Percentiles rank a stretch among this genome's conserved stretches.
Evolutionary conservation across 805 yeast species (phyloP).

Genomic region (Teunomyces tritomae): DNA sequence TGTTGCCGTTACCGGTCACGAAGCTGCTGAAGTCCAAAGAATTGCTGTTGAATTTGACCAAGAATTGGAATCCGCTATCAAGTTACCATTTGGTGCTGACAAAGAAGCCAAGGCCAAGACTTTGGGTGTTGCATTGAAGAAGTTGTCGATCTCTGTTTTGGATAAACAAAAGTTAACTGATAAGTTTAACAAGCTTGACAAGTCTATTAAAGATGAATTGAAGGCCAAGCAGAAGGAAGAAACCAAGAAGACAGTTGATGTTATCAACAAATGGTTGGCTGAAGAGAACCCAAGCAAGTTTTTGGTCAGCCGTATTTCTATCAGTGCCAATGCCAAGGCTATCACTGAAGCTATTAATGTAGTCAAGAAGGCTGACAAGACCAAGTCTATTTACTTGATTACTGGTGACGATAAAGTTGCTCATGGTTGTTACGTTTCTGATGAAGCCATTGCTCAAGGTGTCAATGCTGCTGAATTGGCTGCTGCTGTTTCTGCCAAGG

Average conservation of each 20-base stretch:
- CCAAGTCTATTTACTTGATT: constrained; percentile 73
- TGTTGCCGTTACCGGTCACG: constrained; percentile 92
- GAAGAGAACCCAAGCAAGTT: constrained; percentile 47
- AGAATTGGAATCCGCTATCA: constrained; percentile 56
- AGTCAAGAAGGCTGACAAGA: constrained; percentile 72
- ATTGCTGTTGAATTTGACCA: constrained; percentile 69
- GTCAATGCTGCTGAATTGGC: constrained; percentile 77
- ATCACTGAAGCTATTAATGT: constrained; percentile 88
- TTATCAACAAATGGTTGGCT: constrained; percentile 66
- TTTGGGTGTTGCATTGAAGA: constrained; percentile 78
- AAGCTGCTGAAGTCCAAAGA: constrained; percentile 87
- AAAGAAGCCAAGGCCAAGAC: constrained; percentile 85
- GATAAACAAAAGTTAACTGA: constrained; percentile 74
- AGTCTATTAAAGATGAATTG: constrained; percentile 81
- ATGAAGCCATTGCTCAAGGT: constrained; percentile 65
- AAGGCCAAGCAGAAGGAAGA: constrained; percentile 88
- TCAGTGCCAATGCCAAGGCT: constrained; percentile 86
- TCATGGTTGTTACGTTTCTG: constrained; percentile 88
- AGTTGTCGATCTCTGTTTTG: constrained; percentile 76
- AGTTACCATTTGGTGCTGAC: constrained; percentile 65
- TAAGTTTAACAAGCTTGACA: constrained; percentile 75
- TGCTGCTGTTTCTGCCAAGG: constrained; percentile 58
- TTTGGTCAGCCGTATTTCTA: constrained; percentile 66
- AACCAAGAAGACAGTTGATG: constrained; percentile 74
- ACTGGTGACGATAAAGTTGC: constrained; percentile 84